phyloP scores from a whole-genome alignment of 2,329 filamentous ascomycete genomes.

The Aspergillus novoparasiticus region DNA sequence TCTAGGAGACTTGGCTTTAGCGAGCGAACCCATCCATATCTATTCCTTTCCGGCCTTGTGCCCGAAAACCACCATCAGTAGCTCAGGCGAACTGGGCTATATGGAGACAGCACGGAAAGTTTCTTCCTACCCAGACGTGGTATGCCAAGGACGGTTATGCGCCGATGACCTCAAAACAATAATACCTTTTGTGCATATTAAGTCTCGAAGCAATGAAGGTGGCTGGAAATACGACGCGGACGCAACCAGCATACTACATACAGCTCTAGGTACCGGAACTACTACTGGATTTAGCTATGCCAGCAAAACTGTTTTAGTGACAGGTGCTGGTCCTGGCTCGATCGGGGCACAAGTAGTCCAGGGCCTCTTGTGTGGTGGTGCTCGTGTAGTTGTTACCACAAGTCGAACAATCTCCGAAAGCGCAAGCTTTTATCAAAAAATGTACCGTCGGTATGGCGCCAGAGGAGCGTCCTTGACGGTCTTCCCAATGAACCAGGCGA shows the following conservation, averaged over 20 bases:
- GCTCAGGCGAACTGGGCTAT: conserved; percentile 13
- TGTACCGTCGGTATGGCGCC: conserved; percentile 38
- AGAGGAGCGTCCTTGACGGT: conserved; percentile 39
- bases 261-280: conserved; percentile 17
- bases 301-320: conserved; percentile 38
- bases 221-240: conserved; percentile 23
- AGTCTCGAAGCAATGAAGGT: conserved; percentile 13
- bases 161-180: background rate
- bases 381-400: conserved; percentile 45
- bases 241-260: conserved; percentile 18
- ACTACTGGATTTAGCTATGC: conserved; percentile 26
- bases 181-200: conserved; percentile 22
- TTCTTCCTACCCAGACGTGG: conserved; percentile 10
- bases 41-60: conserved; percentile 13
- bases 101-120: conserved; percentile 8
- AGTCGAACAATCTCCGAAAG: conserved; percentile 33
- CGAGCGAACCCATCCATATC: conserved; percentile 14
- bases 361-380: conserved; percentile 37
- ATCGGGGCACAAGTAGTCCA: conserved; percentile 39
- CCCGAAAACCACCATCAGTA: conserved; percentile 13
- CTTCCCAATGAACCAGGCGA: conserved; percentile 46
- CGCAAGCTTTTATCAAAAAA: conserved; percentile 36
- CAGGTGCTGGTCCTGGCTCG: conserved; percentile 40
- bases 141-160: background rate
- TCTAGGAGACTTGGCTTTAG: conserved; percentile 7